phyloP scores from a whole-genome alignment of 2,329 filamentous ascomycete genomes.

The Myotisia sp. region DNA sequence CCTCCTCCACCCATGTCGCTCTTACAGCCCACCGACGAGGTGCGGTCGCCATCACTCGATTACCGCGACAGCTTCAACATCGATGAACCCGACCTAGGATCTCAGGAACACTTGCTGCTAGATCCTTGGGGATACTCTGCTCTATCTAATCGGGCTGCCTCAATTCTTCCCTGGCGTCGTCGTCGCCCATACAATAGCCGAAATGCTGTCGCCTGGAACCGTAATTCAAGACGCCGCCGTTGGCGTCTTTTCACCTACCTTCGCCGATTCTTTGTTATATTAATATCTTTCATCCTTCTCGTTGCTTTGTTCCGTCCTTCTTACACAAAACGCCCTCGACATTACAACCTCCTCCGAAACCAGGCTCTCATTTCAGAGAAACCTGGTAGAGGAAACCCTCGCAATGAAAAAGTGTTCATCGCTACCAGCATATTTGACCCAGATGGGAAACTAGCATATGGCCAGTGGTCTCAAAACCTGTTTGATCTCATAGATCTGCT shows the following conservation, averaged over 20 bases:
- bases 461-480: constrained; percentile 50
- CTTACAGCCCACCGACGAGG: constrained; percentile 29
- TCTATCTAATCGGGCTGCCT: constrained; percentile 19
- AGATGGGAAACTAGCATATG: constrained; percentile 44
- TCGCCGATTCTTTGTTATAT: too few relatives aligned
- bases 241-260: too few relatives aligned
- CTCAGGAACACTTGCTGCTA: constrained; percentile 20
- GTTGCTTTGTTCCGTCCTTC: constrained; percentile 40
- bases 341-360: constrained; percentile 33
- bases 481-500: constrained; percentile 50
- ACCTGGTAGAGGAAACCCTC: constrained; percentile 36
- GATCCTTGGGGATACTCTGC: constrained; percentile 14
- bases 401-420: constrained; percentile 57
- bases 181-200: constrained; percentile 7
- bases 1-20: constrained; percentile 16
- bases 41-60: constrained; percentile 25
- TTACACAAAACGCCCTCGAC: constrained; percentile 40
- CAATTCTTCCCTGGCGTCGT: constrained; percentile 19
- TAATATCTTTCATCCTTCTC: constrained; percentile 26
- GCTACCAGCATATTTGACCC: constrained; percentile 56
- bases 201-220: not conserved
- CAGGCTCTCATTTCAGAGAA: constrained; percentile 19
- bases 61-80: constrained; percentile 29
- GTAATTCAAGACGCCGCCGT: not conserved
- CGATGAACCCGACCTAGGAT: constrained; percentile 30